phyloP scores from a whole-genome alignment of 2,329 filamentous ascomycete genomes.

The Periconia sp. region DNA sequence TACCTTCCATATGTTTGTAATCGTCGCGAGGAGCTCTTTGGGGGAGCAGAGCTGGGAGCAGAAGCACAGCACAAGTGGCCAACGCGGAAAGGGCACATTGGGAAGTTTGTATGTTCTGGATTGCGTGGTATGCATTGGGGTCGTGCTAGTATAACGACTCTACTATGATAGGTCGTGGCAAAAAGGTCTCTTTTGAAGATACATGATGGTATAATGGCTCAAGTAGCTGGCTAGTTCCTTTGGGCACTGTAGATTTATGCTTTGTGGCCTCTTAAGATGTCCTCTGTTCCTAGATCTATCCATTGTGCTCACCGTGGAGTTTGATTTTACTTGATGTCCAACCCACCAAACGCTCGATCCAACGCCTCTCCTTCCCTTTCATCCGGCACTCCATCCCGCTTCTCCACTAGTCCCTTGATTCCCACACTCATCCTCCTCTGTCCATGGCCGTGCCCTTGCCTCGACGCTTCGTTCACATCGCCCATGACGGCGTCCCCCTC shows the following conservation, averaged over 20 bases:
- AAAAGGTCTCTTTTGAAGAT: constrained; percentile 10
- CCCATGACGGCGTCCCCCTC: constrained; percentile 16
- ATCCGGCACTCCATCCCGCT: constrained; percentile 41
- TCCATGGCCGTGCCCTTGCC: constrained; percentile 1
- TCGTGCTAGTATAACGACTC: background rate
- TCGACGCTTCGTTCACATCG: background rate
- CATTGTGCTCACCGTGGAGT: too few species aligned
- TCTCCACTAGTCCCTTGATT: constrained; percentile 27
- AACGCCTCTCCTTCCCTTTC: constrained; percentile 63
- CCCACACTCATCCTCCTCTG: constrained; percentile 17
- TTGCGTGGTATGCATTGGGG: background rate
- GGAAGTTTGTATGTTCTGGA: background rate
- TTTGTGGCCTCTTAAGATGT: constrained; percentile 24
- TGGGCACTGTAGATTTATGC: constrained; percentile 29
- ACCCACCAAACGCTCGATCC: constrained; percentile 66
- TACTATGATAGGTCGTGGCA: constrained; percentile 1
- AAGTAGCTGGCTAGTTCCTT: constrained; percentile 12
- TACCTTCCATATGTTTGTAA: constrained; percentile 46
- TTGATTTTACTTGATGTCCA: constrained; percentile 54
- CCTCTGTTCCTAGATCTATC: background rate
- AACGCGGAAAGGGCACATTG: constrained; percentile 9
- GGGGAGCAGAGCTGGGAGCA: constrained; percentile 1
- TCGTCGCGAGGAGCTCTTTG: constrained; percentile 30
- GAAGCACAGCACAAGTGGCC: background rate
- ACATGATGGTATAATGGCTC: constrained; percentile 9